Conservation (phyloP, 2,329 filamentous ascomycete genomes). For the Diaporthe vexans region DNA sequence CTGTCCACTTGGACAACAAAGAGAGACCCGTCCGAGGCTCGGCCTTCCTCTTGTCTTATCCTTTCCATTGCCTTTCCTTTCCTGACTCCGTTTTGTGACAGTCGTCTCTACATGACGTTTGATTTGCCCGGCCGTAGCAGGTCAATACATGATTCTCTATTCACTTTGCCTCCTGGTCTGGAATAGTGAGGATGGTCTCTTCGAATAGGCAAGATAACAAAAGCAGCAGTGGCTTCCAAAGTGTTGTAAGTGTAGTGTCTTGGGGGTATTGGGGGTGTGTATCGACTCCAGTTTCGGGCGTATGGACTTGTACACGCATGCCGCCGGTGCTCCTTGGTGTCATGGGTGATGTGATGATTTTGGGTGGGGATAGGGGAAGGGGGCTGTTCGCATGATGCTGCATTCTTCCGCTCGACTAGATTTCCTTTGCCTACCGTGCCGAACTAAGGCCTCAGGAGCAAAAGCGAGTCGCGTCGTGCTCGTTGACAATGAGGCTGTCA, state of each 20-base stretch:
- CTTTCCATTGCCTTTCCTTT: conserved; percentile 38
- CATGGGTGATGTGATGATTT: conserved; percentile 44
- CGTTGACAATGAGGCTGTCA: conserved; percentile 34
- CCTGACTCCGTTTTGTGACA: conserved; percentile 40
- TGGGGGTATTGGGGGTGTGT: conserved; percentile 44
- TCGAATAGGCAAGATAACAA: conserved; percentile 41
- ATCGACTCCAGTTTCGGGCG: conserved; percentile 49
- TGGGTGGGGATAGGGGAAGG: conserved; percentile 2
- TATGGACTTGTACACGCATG: conserved; percentile 52
- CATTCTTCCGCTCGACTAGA: conserved; percentile 30
- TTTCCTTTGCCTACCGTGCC: conserved; percentile 25
- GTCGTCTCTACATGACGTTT: conserved; percentile 43
- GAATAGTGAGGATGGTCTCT: conserved; percentile 34
- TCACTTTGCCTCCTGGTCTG: conserved; percentile 37
- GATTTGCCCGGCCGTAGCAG: conserved; percentile 40
- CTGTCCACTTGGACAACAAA: conserved; percentile 41
- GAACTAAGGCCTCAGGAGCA: neutral
- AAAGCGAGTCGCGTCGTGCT: conserved; percentile 38
- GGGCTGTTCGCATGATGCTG: conserved; percentile 32
- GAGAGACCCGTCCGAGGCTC: conserved; percentile 41
- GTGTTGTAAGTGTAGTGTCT: conserved; percentile 46
- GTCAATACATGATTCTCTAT: conserved; percentile 43
- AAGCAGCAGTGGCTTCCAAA: conserved; percentile 41
- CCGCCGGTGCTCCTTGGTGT: conserved; percentile 46
- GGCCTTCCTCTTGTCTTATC: conserved; percentile 42